Base-by-base conservation (phyloP, 2,329 filamentous ascomycete species). In the Penicillium vulpinum region DNA sequence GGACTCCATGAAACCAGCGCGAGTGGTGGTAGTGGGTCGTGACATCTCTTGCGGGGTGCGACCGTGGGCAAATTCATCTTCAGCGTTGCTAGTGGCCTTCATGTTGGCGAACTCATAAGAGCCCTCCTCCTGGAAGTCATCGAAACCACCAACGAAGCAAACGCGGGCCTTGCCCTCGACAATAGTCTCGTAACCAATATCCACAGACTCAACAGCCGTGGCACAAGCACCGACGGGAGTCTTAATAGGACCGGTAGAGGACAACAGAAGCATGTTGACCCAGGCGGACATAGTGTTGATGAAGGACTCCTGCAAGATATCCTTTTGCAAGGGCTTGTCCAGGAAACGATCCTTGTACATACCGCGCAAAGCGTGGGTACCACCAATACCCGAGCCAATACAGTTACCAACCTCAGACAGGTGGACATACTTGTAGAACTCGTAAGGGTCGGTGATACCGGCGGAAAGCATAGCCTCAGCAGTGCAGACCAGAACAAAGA, bases 81-180 rank as follows among this genome's bases (percentile, higher is more conserved):
- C 89, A 26, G 93, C 92, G 73, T 97, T 99, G 84, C 92, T 97
- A 54, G 94, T 99, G 58, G 94, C 94, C 80, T 96, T 96, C 94
- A 99, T 99, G 83, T 99, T 99, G 82, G 94, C 94, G 75, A 99
- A 99, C 77, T 99, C 94, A 72, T 97, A 99, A 1, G 94, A 99
- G 51, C 94, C 95, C 79, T 99, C 94, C 79, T 99, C 94, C 71
- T 95, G 92, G 81, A 99, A 97, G 79, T 99, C 95, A 80, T 99
- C 94, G 71, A 99, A 97, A 66, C 94, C 94, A 85, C 94, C 94
- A 58, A 99, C 95, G 64, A 99, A 89, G 83, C 93, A 97, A 70
- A 99, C 86, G 51, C 92, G 90, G 58, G 95, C 94, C 83, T 99
- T 99, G 78, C 94, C 94, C 77, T 97, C 93, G 69, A 97, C 88